These are phyloP conservation scores for Escovopsis sp. DNA, from an alignment of 2,329 filamentous ascomycete species.

Conservation along the genomic window DNA sequence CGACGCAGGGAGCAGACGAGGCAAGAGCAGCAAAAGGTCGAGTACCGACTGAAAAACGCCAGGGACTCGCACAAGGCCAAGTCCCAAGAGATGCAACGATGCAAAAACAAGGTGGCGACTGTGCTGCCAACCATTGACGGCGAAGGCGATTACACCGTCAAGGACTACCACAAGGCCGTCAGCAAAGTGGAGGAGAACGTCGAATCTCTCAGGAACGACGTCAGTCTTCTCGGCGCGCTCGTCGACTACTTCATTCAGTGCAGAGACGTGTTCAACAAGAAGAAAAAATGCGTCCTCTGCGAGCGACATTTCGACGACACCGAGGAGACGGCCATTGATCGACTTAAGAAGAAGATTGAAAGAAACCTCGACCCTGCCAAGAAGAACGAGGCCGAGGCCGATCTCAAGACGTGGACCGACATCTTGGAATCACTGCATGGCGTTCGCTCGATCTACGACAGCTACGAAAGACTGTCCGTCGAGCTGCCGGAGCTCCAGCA, in stretches of 20 bases:
- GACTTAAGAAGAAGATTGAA: slow-evolving; percentile 52
- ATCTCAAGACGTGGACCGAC: slow-evolving; percentile 36
- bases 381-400: slow-evolving; percentile 45
- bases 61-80: slow-evolving; percentile 52
- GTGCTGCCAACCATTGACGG: slow-evolving; percentile 32
- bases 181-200: slow-evolving; percentile 39
- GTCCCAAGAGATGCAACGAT: slow-evolving; percentile 44
- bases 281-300: slow-evolving; percentile 67
- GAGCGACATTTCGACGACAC: slow-evolving; percentile 51
- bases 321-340: slow-evolving; percentile 41
- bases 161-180: slow-evolving; percentile 39
- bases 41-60: slow-evolving; percentile 53
- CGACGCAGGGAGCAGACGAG: slow-evolving; percentile 54
- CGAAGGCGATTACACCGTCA: slow-evolving; percentile 31
- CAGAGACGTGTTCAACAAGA: slow-evolving; percentile 47
- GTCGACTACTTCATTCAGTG: slow-evolving; percentile 59
- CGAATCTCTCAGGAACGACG: slow-evolving; percentile 47
- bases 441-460: slow-evolving; percentile 56
- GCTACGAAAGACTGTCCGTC: slow-evolving; percentile 51
- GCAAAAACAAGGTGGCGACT: slow-evolving; percentile 39
- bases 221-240: slow-evolving; percentile 54
- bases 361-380: slow-evolving; percentile 46
- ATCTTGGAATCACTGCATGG: slow-evolving; percentile 45
- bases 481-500: slow-evolving; percentile 58
- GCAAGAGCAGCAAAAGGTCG: slow-evolving; percentile 61